These are phyloP conservation scores for Pichia nakasei DNA, from an alignment of 805 yeast species.

Conservation along the genomic window DNA sequence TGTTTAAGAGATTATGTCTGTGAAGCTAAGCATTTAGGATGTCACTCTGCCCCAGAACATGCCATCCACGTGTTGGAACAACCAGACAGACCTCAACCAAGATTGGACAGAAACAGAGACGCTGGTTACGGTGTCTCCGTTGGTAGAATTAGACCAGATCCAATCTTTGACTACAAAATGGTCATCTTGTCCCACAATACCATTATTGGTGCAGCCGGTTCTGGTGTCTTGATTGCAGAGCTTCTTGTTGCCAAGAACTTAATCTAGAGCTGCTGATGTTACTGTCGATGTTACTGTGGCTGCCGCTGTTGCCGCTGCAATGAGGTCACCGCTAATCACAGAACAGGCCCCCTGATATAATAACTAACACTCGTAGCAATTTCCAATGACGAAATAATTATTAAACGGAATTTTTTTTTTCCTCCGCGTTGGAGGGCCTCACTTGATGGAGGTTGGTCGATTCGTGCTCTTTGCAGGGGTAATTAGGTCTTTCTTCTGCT, in stretches of 20 bases:
- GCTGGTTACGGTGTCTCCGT: slow-evolving; percentile 90
- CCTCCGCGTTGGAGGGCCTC: no score
- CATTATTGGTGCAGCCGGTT: slow-evolving; percentile 97
- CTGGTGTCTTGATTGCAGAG: slow-evolving; percentile 94
- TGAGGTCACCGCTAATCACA: no score
- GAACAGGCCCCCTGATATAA: no score
- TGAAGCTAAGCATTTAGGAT: slow-evolving; percentile 71
- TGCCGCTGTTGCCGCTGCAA: no score
- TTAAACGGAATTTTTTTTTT: no score
- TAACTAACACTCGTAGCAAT: no score
- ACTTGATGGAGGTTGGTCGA: no score
- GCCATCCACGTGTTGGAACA: slow-evolving; percentile 89
- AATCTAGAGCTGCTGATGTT: no score
- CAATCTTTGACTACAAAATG: slow-evolving; percentile 90
- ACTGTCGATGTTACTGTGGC: no score
- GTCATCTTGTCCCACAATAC: slow-evolving; percentile 97
- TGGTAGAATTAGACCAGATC: slow-evolving; percentile 89
- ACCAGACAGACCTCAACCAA: slow-evolving; percentile 92
- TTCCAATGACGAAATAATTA: no score
- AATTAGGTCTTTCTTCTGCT: no score
- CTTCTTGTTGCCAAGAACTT: slow-evolving; percentile 67
- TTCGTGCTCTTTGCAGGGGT: no score
- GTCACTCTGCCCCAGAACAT: slow-evolving; percentile 89
- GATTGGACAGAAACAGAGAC: slow-evolving; percentile 94
- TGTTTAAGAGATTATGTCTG: slow-evolving; percentile 66